Evolutionary conservation across 2,329 filamentous ascomycete genomes (phyloP), one percentile per base, ranked within the genome.

Genomic region (Aspergillus neotritici): DNA sequence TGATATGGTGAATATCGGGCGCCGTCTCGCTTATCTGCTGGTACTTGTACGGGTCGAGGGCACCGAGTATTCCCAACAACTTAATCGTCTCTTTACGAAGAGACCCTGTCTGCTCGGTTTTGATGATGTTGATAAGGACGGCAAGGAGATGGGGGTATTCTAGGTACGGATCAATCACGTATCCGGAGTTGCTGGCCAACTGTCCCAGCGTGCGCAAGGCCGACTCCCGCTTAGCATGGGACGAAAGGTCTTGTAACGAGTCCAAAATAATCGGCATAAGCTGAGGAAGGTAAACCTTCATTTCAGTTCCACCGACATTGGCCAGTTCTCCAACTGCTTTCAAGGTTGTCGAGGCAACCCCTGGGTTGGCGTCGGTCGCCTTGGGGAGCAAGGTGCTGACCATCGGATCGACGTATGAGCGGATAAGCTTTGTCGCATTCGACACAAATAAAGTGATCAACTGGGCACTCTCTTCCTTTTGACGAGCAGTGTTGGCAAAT

Each of bases 351-450:
- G 93, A 87, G 15, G 93, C 90, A 11, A 98, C 93, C 31, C 87
- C 86, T 0, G 90, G 80, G 53, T 88, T 93, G 0, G 80, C 66
- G 62, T 98, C 94, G 43, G 80, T 83, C 5, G 91, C 87, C 64
- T 96, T 97, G 1, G 93, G 93, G 2, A 98, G 73, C n/a, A 98
- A 77, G 1, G 96, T 89, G 10, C 85, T 85, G 41, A 97, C 87
- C 79, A 98, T 97, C 1, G 93, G 89, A 58, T 96, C 89, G 35
- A 98, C 93, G 57, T 97, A 97, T 3, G 93, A 91, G 64, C 91
- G 91, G 62, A 98, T 94, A 10, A 98, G 77, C 42, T 84, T 85
- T 47, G 94, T 91, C 0, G 93, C 91, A 59, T 96, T 94, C 50
- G 89, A 85, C 6, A 97, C 91, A 31, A 98, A 80, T 44, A 97